Evolutionary conservation across 2,329 filamentous ascomycete species (phyloP), one percentile per base, ranked within the genome.

Genomic region (Macroventuria anomochaeta): DNA sequence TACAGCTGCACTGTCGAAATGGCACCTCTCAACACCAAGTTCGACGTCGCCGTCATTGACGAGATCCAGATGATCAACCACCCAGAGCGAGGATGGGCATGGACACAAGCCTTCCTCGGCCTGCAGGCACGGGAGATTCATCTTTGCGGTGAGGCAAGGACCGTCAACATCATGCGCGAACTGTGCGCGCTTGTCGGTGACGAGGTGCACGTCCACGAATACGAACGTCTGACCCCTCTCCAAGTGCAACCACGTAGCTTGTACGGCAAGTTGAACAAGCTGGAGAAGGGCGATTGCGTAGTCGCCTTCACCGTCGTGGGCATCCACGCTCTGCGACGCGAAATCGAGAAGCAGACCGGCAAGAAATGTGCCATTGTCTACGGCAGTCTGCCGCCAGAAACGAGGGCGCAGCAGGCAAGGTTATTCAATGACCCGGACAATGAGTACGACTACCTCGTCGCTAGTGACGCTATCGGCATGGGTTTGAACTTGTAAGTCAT

Each of bases 41-140:
- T 90, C 25, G 93, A 97, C 34, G 93, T 99, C 29, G 93, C 91
- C 1, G 93, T 99, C 62, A 93, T 99, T 58, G 95, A 99, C 70
- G 95, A 99, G 77, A 97, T 99, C 52, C 95, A 99, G 75, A 97
- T 99, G 95, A 91, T 99, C 62, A 88, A 85, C 13, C 88, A 92
- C 66, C 58, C 73, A 0, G 85, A 91, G 0, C 88, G 95, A 63
- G 95, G 96, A 1, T 96, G 89, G 87, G 93, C 92, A 2, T 99
- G 95, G 95, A 96, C 93, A 1, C 86, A 92, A 65, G 95, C 95
- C 2, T 80, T 97, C 12, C 80, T 99, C 5, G 95, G 95, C 29
- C 82, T 96, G 1, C 88, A 89, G 74, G 95, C 91, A 4, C 88
- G 87, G 64, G 95, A 99, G 70, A 80, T 99, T 5, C 95, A 99